Percentiles rank a stretch among this genome's conserved stretches.
Conservation (phyloP, 345 rosid genomes). For the Litchi chinensis region DNA sequence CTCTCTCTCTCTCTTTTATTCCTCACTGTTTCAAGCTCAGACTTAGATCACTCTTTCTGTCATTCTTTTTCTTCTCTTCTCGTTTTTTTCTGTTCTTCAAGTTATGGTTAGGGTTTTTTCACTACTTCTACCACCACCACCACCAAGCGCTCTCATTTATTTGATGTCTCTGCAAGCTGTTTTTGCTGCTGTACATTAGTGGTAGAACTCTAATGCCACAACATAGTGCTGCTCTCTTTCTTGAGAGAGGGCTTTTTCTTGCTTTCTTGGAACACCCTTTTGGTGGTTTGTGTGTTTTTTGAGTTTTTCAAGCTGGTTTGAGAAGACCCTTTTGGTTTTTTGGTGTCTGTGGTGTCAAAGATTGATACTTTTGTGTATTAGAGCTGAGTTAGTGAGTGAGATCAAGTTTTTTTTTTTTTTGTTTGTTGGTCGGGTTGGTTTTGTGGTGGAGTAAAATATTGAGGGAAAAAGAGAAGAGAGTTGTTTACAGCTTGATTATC, state of each 20-base stretch:
- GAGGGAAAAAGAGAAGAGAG: conserved; percentile 22
- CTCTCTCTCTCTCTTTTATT: conserved; percentile 29
- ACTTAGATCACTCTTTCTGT: conserved; percentile 45
- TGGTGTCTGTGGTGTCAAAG: conserved; percentile 12
- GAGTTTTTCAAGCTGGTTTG: conserved; percentile 5
- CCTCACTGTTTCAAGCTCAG: conserved; percentile 40
- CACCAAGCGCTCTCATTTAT: conserved; percentile 1
- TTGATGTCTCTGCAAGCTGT: background rate
- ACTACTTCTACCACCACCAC: background rate
- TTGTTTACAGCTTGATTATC: conserved; percentile 16
- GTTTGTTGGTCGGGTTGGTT: background rate
- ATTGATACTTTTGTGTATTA: background rate
- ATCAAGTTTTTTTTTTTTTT: background rate
- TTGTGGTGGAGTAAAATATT: background rate
- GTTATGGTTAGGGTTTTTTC: conserved; percentile 42
- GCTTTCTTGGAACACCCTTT: conserved; percentile 4
- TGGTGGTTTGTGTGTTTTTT: background rate
- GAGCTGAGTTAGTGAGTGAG: background rate
- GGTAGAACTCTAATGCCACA: conserved; percentile 36
- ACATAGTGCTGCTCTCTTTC: conserved; percentile 41
- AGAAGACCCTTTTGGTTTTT: background rate
- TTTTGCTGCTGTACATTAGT: conserved; percentile 6
- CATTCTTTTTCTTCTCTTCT: conserved; percentile 22
- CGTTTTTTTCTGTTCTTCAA: conserved; percentile 12
- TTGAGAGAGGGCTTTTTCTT: conserved; percentile 37